phyloP scores from a whole-genome alignment of 176 grass and related monocot species.

The Poa annua region DNA sequence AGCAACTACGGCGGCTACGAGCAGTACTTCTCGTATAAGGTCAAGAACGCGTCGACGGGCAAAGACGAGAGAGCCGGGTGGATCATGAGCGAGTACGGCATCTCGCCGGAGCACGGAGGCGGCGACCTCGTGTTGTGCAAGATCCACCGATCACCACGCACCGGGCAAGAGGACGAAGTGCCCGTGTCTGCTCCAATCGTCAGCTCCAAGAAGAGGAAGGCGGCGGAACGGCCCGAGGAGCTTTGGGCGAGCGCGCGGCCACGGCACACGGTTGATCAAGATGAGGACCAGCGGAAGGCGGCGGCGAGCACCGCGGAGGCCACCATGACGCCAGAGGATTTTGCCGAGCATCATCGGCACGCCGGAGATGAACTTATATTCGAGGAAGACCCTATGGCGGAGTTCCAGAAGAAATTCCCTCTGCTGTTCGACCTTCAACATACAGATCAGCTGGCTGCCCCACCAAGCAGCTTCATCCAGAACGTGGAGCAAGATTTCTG shows the following conservation, averaged over 20 bases:
- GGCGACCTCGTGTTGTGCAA: background rate
- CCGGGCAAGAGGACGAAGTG: background rate
- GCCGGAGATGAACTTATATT: no score
- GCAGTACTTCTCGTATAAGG: background rate
- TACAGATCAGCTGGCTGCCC: background rate
- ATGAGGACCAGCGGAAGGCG: background rate
- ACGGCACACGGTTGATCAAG: background rate
- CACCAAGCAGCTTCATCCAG: background rate
- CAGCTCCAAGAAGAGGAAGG: slow-evolving; percentile 6
- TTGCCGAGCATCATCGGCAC: no score
- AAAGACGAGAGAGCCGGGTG: background rate
- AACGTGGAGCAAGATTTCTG: background rate
- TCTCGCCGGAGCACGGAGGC: background rate
- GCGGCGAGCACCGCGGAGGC: background rate
- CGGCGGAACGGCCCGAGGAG: background rate
- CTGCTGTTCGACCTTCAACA: no score
- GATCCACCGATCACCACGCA: background rate
- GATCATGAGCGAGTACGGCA: slow-evolving; percentile 15
- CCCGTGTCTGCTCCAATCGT: background rate
- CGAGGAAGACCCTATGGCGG: no score
- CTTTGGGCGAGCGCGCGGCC: background rate
- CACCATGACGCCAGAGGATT: background rate
- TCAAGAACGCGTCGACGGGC: background rate
- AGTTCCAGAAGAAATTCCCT: no score
- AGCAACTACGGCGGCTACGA: background rate